phyloP scores from a whole-genome alignment of 495 filamentous ascomycete species.

The Aspergillus diversus region DNA sequence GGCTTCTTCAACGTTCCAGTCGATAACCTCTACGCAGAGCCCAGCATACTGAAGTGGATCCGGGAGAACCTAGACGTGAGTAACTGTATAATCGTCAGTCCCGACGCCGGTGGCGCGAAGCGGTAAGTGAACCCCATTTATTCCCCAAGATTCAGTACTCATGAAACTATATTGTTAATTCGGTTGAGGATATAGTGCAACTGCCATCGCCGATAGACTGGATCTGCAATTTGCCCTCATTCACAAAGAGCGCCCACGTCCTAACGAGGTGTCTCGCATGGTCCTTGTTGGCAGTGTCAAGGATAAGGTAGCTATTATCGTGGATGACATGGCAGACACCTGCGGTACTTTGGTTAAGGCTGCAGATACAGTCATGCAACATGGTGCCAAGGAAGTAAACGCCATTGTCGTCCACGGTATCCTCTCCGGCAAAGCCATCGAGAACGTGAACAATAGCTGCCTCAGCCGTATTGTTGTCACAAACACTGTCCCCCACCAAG shows the following conservation, averaged over 20 bases:
- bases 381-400: constrained; percentile 85
- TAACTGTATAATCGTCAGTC: constrained; percentile 93
- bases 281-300: constrained; percentile 71
- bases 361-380: constrained; percentile 85
- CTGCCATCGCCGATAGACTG: constrained; percentile 93
- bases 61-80: constrained; percentile 79
- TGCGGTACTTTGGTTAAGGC: constrained; percentile 95
- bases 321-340: constrained; percentile 87
- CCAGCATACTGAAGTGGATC: constrained; percentile 89
- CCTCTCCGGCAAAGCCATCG: constrained; percentile 86
- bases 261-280: constrained; percentile 97
- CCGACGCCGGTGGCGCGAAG: constrained; percentile 96
- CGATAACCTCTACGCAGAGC: constrained; percentile 96
- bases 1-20: constrained; percentile 99
- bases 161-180: background rate
- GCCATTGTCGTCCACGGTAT: constrained; percentile 98
- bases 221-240: constrained; percentile 97
- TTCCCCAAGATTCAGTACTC: background rate
- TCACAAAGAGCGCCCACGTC: constrained; percentile 94
- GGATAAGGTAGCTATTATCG: constrained; percentile 71
- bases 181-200: constrained; percentile 63
- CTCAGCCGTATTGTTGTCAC: constrained; percentile 86
- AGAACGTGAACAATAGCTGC: constrained; percentile 80
- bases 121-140: constrained; percentile 59
- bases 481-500: constrained; percentile 95